Evolutionary conservation across 164 flowering plant species (phyloP).

Genomic region (Euptelea pleiosperma): DNA sequence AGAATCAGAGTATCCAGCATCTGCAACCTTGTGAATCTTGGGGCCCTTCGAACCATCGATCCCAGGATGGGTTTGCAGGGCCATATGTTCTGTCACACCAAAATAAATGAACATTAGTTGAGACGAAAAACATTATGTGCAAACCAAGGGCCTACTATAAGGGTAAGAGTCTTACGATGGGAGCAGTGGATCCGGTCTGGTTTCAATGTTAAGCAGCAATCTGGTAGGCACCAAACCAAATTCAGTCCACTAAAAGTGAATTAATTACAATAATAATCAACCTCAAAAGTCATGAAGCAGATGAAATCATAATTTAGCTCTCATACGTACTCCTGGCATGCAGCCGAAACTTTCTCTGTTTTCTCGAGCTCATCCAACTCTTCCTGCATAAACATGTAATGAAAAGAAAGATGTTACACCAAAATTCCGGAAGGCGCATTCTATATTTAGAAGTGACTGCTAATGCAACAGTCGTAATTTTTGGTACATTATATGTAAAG

Average conservation of each 20-base stretch:
- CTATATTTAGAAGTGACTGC: background rate
- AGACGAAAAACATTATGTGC: background rate
- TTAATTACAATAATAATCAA: background rate
- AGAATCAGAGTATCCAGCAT: conserved; percentile 58
- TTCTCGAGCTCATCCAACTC: conserved; percentile 77
- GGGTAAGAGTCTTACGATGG: conserved; percentile 23
- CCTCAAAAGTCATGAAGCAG: background rate
- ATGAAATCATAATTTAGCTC: background rate
- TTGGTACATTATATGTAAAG: too few species aligned
- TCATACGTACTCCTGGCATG: conserved; percentile 70
- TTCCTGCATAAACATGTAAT: conserved; percentile 42
- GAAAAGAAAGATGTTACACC: background rate
- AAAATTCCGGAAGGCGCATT: background rate
- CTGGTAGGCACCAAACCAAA: conserved; percentile 22
- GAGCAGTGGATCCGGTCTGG: conserved; percentile 32
- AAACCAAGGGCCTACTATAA: background rate
- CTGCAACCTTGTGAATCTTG: conserved; percentile 59
- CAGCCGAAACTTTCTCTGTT: conserved; percentile 58
- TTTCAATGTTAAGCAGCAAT: conserved; percentile 29
- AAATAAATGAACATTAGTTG: background rate
- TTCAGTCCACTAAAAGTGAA: conserved; percentile 7
- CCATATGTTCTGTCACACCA: conserved; percentile 50
- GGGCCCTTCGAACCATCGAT: conserved; percentile 74
- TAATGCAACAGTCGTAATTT: background rate
- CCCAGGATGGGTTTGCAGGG: conserved; percentile 61